Base-by-base conservation (phyloP, 2,329 filamentous ascomycete genomes). In the Pseudocercospora vitis region DNA sequence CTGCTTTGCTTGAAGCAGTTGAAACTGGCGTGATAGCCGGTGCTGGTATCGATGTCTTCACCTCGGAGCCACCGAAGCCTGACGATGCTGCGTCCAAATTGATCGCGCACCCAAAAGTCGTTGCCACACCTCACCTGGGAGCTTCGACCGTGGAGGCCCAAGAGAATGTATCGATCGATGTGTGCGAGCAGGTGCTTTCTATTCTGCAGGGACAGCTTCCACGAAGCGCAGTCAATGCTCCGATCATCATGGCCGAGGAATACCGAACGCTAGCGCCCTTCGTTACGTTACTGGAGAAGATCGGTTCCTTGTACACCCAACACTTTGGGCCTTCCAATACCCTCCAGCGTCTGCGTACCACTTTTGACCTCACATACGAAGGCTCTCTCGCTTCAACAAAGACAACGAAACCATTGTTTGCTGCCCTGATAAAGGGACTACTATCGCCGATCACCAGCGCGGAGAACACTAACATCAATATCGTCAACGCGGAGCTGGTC, bases 101-200 rank as follows among this genome's bases (percentile, higher is more conserved):
- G 7, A 81, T 87, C 52, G 77, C 76, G 7, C 88, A 92, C 62
- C 81, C 84, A 0, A 85, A 82, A 60, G 87, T 90, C 0, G 84
- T 92, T 1, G 84, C 84, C 1, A 92, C 89, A 6, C 89, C 89
- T 1, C 89, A 94, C 68, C 77, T 94, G 0, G 88, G 88, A 4
- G 89, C 89, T 0, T 89, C 85, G 0, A 94, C 89, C 0, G 80
- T 87, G 28, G 89, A 94, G 76, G 89, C 89, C 0, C 88, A 94
- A 69, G 88, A 92, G 65, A 91, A 91, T 57, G 88, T 91, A 3
- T 88, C 86, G 1, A 81, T 91, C 58, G 89, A 92, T 63, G 89
- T 92, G 7, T 92, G 88, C 70, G 85, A 86, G 28, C 88, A 94
- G 71, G 87, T 91, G 9, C 78, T 88, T 0, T 81, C 85, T 53